A percentile compares a stretch with the other conserved stretches of the same genome.
Conservation (phyloP, 2,329 filamentous ascomycete genomes). For the Trematosphaeria pertusa region DNA sequence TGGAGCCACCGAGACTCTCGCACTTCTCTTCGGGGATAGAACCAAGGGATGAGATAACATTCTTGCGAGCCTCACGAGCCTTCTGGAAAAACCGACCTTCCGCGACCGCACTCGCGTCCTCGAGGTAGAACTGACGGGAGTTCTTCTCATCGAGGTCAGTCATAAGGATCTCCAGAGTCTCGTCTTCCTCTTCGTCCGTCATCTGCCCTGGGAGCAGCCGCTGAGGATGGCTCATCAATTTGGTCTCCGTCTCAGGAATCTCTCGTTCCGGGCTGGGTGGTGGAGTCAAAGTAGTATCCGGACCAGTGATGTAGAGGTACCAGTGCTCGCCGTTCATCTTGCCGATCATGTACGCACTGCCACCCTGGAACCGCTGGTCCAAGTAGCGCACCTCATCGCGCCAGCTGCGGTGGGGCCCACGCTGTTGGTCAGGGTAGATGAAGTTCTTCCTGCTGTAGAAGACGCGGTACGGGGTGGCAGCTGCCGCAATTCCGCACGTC, state of each 20-base stretch:
- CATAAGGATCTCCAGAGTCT: slow-evolving; percentile 76
- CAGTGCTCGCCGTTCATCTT: slow-evolving; percentile 99
- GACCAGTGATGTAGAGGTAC: slow-evolving; percentile 96
- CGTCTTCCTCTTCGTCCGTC: slow-evolving; percentile 67
- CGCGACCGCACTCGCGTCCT: slow-evolving; percentile 88
- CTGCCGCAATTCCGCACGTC: slow-evolving; percentile 71
- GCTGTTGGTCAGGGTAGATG: slow-evolving; percentile 92
- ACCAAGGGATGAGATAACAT: slow-evolving; percentile 65
- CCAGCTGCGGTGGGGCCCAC: slow-evolving; percentile 95
- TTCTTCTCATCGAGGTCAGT: slow-evolving; percentile 72
- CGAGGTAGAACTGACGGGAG: slow-evolving; percentile 73
- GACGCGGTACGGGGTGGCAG: slow-evolving; percentile 89
- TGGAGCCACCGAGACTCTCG: slow-evolving; percentile 44
- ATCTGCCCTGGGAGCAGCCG: slow-evolving; percentile 54
- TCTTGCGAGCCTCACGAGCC: slow-evolving; percentile 67
- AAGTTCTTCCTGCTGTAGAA: slow-evolving; percentile 99
- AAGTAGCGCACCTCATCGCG: slow-evolving; percentile 92
- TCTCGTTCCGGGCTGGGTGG: slow-evolving; percentile 73
- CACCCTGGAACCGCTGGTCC: slow-evolving; percentile 88
- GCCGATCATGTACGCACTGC: slow-evolving; percentile 98
- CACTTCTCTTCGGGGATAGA: slow-evolving; percentile 62
- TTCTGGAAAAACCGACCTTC: slow-evolving; percentile 77
- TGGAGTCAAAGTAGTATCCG: slow-evolving; percentile 79
- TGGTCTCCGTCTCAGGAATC: slow-evolving; percentile 63
- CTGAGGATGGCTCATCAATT: slow-evolving; percentile 65